Evolutionary conservation across 164 flowering plant genomes (phyloP).

Genomic region (Platanus orientalis): DNA sequence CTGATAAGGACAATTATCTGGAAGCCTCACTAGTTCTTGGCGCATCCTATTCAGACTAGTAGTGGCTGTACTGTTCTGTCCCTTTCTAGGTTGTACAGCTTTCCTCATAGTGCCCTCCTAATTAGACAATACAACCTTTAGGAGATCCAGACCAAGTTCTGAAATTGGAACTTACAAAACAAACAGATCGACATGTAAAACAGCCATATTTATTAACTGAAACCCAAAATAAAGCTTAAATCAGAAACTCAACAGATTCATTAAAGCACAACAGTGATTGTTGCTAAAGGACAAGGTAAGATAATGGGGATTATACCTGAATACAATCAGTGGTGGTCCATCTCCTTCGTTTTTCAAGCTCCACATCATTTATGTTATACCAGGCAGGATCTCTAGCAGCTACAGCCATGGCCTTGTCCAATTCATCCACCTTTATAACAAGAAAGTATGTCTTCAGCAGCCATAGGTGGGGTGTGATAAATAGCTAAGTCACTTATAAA

Average conservation of each 20-base stretch:
- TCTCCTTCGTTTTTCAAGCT: constrained; percentile 71
- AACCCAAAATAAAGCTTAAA: too few relatives aligned
- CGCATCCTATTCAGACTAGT: constrained; percentile 47
- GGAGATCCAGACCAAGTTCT: too few relatives aligned
- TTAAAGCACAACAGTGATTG: too few relatives aligned
- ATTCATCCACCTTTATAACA: constrained; percentile 84
- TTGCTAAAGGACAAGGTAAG: too few relatives aligned
- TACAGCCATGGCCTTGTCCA: constrained; percentile 77
- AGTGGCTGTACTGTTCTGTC: constrained; percentile 22
- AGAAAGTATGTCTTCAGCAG: constrained; percentile 10
- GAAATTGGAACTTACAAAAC: too few relatives aligned
- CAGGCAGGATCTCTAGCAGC: constrained; percentile 78
- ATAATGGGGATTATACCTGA: constrained; percentile 40
- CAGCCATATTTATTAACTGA: too few relatives aligned
- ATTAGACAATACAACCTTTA: too few relatives aligned
- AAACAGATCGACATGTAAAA: too few relatives aligned
- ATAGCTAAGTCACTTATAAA: too few relatives aligned
- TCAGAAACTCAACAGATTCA: too few relatives aligned
- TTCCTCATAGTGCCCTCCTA: constrained; percentile 35
- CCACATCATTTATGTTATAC: constrained; percentile 68
- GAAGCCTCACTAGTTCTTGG: constrained; percentile 56
- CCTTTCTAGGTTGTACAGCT: constrained; percentile 50
- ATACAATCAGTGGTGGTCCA: constrained; percentile 75
- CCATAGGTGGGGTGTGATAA: too few relatives aligned
- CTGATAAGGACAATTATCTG: constrained; percentile 6